Conservation (phyloP, 208 protist genomes). For the Acanthamoeba castellanii region DNA sequence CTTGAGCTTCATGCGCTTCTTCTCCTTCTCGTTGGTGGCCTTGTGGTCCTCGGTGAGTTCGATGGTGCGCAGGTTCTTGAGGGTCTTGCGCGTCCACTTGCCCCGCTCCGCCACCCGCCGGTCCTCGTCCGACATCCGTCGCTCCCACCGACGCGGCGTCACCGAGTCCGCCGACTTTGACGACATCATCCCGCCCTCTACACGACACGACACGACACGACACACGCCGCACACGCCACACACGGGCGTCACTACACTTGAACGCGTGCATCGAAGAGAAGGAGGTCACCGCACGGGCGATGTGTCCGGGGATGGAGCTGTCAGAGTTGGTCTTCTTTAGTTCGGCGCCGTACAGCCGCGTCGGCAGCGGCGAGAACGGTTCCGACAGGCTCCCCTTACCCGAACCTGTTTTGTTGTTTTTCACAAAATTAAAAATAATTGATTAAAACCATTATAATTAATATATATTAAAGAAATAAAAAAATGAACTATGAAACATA, state of each 20-base stretch:
- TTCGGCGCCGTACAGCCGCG: background rate
- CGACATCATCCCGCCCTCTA: background rate
- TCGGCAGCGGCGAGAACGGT: background rate
- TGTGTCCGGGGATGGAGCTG: background rate
- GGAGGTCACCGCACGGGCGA: background rate
- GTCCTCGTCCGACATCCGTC: background rate
- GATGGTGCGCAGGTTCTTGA: background rate
- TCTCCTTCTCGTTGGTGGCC: conserved; percentile 29
- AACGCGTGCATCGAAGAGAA: background rate
- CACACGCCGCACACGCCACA: too few species aligned
- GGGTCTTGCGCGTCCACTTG: background rate
- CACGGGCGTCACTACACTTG: background rate
- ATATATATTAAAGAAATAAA: background rate
- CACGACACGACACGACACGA: too few species aligned
- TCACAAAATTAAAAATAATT: background rate
- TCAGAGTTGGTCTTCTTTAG: conserved; percentile 11
- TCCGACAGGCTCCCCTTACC: background rate
- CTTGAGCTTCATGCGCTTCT: conserved; percentile 29
- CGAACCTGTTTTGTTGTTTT: background rate
- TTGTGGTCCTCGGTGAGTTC: conserved; percentile 39
- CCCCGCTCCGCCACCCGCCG: background rate
- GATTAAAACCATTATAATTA: background rate
- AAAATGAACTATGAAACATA: background rate
- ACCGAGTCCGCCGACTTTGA: background rate
- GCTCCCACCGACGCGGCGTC: background rate